Conservation (phyloP, 371 early-diverging fungal genomes). For the Syncephalis plumigaleata region DNA sequence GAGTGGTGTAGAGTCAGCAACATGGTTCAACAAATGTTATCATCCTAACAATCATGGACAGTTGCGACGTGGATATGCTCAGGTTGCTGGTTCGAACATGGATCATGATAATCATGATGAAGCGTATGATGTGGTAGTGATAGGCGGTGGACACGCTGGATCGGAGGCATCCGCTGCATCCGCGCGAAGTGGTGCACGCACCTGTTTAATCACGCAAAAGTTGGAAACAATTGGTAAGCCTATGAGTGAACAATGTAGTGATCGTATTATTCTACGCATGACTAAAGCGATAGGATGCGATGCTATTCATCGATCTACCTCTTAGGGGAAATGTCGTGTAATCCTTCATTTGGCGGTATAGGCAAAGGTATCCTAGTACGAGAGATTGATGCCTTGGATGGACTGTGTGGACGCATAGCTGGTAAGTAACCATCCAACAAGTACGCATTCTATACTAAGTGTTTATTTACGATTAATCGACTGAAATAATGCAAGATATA, state of each 20-base stretch:
- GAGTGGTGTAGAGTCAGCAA: too few species aligned
- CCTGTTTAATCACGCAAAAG: constrained; percentile 60
- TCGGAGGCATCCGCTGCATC: constrained; percentile 75
- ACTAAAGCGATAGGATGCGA: background rate
- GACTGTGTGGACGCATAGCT: constrained; percentile 59
- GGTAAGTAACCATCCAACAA: constrained; percentile 12
- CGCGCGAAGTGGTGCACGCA: constrained; percentile 58
- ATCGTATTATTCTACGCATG: too few species aligned
- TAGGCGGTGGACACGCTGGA: constrained; percentile 82
- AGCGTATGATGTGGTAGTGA: constrained; percentile 48
- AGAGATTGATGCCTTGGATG: constrained; percentile 75
- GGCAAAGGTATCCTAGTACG: constrained; percentile 69
- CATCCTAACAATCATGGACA: too few species aligned
- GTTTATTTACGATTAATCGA: too few species aligned
- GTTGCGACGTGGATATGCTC: too few species aligned
- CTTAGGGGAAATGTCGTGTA: constrained; percentile 74
- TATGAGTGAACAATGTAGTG: background rate
- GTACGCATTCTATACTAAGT: background rate
- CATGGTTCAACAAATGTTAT: too few species aligned
- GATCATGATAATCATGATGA: too few species aligned
- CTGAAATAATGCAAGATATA: constrained; percentile 26
- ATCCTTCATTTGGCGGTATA: constrained; percentile 76
- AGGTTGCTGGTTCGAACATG: too few species aligned
- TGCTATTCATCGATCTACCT: background rate
- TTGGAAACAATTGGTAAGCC: constrained; percentile 46